These are phyloP conservation scores for Pichia gijzeniarum DNA, from an alignment of 805 yeast genomes.

Conservation along the genomic window DNA sequence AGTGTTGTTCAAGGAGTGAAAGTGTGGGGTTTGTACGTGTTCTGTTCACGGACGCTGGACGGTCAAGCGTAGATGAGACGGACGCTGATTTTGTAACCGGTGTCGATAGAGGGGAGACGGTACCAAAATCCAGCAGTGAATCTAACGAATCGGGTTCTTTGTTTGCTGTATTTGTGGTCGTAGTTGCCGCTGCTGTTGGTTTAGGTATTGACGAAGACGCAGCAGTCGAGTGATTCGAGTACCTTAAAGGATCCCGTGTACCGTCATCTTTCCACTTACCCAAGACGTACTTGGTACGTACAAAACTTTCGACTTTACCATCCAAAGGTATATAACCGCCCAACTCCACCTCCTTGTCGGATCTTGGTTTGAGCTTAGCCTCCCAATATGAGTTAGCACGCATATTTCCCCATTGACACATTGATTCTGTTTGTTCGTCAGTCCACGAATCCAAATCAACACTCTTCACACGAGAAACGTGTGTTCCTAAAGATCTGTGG, in stretches of 20 bases:
- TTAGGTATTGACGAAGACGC: conserved; percentile 8
- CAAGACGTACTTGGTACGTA: conserved; percentile 85
- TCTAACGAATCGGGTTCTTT: conserved; percentile 3
- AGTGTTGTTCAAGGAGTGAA: conserved; percentile 9
- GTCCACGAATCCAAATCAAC: conserved; percentile 97
- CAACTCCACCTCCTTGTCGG: conserved; percentile 3
- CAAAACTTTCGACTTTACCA: conserved; percentile 79
- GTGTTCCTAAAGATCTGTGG: conserved; percentile 93
- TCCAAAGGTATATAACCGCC: conserved; percentile 68
- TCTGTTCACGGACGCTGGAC: background rate
- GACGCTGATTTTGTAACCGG: conserved; percentile 1
- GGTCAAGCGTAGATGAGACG: background rate
- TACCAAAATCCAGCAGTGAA: conserved; percentile 9
- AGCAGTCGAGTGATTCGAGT: conserved; percentile 34
- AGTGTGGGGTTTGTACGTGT: conserved; percentile 7
- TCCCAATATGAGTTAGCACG: conserved; percentile 85
- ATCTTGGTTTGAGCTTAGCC: conserved; percentile 34
- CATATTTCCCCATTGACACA: conserved; percentile 83
- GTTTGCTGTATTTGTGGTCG: conserved; percentile 2
- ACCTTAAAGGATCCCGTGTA: conserved; percentile 40
- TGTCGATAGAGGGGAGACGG: background rate
- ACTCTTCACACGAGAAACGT: conserved; percentile 85
- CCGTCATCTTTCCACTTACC: conserved; percentile 71
- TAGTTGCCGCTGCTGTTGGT: conserved; percentile 8
- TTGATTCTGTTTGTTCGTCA: conserved; percentile 76